phyloP scores from a whole-genome alignment of 2,329 filamentous ascomycete species.

The Cladosporium sp. region DNA sequence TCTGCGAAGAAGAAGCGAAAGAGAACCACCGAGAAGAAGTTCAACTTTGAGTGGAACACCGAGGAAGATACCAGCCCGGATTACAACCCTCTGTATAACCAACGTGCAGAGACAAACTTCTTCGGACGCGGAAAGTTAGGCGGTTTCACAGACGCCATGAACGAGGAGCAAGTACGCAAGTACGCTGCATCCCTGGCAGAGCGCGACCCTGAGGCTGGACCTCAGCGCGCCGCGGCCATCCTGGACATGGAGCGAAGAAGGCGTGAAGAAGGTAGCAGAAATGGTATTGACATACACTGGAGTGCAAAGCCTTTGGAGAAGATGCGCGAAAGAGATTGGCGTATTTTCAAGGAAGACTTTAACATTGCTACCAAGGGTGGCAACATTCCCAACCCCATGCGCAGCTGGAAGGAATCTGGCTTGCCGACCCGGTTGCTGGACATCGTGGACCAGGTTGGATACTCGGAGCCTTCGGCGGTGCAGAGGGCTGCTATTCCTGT shows the following conservation, averaged over 20 bases:
- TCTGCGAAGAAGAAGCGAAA: constrained; percentile 94
- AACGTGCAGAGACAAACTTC: constrained; percentile 63
- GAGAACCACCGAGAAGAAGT: constrained; percentile 91
- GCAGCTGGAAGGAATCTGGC: constrained; percentile 81
- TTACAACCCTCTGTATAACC: constrained; percentile 76
- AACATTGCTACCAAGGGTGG: constrained; percentile 94
- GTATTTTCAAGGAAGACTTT: constrained; percentile 99
- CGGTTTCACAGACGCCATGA: constrained; percentile 59
- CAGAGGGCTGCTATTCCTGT: constrained; percentile 95
- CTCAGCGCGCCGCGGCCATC: constrained; percentile 70
- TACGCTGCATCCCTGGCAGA: constrained; percentile 68
- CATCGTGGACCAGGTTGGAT: constrained; percentile 80
- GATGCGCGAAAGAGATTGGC: constrained; percentile 97
- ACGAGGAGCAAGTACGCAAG: constrained; percentile 47
- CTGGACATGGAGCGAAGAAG: constrained; percentile 79
- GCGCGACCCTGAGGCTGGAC: constrained; percentile 71
- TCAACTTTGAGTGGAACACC: constrained; percentile 97
- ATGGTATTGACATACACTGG: constrained; percentile 88
- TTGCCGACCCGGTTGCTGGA: constrained; percentile 74
- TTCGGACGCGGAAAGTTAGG: constrained; percentile 65
- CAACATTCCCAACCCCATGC: constrained; percentile 90
- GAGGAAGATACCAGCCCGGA: constrained; percentile 87
- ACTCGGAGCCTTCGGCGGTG: constrained; percentile 85
- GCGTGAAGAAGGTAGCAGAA: constrained; percentile 66
- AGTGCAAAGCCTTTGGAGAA: constrained; percentile 86